Evolutionary conservation across 2,329 filamentous ascomycete species (phyloP), one percentile per base, ranked within the genome.

Genomic region (Cyphellophora attinorum): DNA sequence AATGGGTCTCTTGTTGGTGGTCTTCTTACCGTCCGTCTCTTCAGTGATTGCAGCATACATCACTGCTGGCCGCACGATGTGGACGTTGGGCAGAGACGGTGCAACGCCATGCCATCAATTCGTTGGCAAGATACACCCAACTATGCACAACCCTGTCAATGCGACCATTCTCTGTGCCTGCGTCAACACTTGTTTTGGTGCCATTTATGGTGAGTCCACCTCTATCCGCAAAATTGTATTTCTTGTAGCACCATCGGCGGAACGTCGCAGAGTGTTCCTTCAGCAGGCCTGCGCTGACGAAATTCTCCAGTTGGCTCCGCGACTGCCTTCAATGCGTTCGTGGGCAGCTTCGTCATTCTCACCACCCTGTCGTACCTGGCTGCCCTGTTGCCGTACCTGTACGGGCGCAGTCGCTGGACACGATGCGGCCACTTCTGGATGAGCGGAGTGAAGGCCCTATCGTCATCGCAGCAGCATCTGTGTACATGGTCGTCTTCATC

Each of bases 301-400:
- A n/a, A n/a, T 19, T 43, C 19, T 39, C 27, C 27, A 37, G 29
- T 13, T 12, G n/a, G n/a, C n/a, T n/a, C n/a, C n/a, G n/a, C 19
- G 8, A 13, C 33, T 5, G 72, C 70, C 3, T 76, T 76, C 53
- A 60, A 65, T 40, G 69, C 70, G 44, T 62, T 76, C 17, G 65
- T 71, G 3, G 70, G 70, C 16, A 72, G 67, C 23, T 75, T 73
- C 51, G 68, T 74, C 39, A 67, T 73, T 41, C 54, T 75, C 10
- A 71, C 68, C 5, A 66, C 66, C 68, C 57, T 68, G 8, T 74
- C 70, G 6, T 75, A 74, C 46, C 64, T 67, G 27, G 49, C 60
- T 31, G 68, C 70, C 12, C 74, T 67, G 38, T 52, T 62, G 33
- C 62, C 63, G 4, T 60, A 76, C 46, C 48, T 76, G 30, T 44